A percentile compares a stretch with the other conserved stretches of the same genome.
These are phyloP conservation scores for Trypanosoma vivax DNA, from an alignment of 208 protist genomes.

Conservation along the genomic window DNA sequence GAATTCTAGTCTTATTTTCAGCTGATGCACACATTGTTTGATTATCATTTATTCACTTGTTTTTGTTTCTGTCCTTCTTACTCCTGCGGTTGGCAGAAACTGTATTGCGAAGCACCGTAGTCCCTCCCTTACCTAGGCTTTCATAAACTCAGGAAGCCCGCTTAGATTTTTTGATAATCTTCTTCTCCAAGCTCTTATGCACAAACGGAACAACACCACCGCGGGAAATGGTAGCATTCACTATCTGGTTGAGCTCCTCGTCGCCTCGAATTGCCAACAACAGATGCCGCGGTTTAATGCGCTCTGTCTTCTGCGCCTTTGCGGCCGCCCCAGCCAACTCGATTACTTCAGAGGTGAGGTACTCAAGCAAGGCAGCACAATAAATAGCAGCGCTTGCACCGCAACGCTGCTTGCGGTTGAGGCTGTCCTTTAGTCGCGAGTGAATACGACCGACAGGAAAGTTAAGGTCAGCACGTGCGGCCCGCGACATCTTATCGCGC, in stretches of 20 bases:
- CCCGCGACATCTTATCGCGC: constrained; percentile 80
- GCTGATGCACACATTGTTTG: too few species aligned
- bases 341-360: constrained; percentile 98
- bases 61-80: too few species aligned
- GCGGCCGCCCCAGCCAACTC: constrained; percentile 97
- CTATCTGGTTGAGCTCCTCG: constrained; percentile 98
- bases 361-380: constrained; percentile 98
- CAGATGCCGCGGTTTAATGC: constrained; percentile 98
- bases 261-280: constrained; percentile 98
- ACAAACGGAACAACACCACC: constrained; percentile 87
- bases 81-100: background rate
- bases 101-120: background rate
- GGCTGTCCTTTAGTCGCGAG: constrained; percentile 94
- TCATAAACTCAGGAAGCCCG: constrained; percentile 33
- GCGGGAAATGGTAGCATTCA: constrained; percentile 91
- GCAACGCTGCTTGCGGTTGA: constrained; percentile 93
- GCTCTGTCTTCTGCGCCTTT: constrained; percentile 95
- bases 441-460: constrained; percentile 99
- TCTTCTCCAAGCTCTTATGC: constrained; percentile 88
- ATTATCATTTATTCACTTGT: too few species aligned
- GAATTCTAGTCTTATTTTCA: too few species aligned
- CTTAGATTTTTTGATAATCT: constrained; percentile 89
- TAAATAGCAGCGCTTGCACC: constrained; percentile 97
- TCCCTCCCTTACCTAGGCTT: background rate
- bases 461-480: constrained; percentile 86